Evolutionary conservation across 164 flowering plant genomes (phyloP), one percentile per base, ranked within the genome.

Genomic region (Vitis rotundifolia): DNA sequence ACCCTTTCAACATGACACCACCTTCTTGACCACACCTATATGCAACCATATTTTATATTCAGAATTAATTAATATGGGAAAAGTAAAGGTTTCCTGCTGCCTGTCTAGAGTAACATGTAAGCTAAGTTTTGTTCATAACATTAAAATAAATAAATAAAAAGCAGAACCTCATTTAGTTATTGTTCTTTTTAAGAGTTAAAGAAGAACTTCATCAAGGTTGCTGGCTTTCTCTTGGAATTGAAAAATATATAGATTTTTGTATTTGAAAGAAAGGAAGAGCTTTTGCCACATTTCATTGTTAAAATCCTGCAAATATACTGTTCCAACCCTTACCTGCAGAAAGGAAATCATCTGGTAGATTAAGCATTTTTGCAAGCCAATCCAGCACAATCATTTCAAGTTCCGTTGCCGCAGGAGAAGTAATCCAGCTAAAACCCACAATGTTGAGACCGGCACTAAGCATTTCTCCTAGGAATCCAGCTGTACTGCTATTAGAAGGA

Each of bases 361-460:
- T 85, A 63, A 94, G 91, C 81, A 92, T 61, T 79, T 92, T 90
- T 49, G 87, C 93, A 80, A 92, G 91, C 99, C 99, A 94, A 77
- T 94, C 99, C 61, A 94, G 69, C 52, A 94, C 97, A 80, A 91
- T 89, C 80, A 89, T 85, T 79, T 94, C 97, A 16, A 94, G 97
- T 74, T 94, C 99, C 13, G 97, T 94, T 4, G 97, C 99, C 50
- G 99, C 97, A 61, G 99, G 97, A 80, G 98, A 94, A 73, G 94
- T 89, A 22, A 91, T 75, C 97, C 97, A 94, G 71, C 96, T 94
- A 80, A 94, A 94, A 28, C 97, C 99, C 75, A 94, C 97, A 66
- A 94, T 89, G 75, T 89, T 91, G 29, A 94, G 66, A 28, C 87
- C 97, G 64, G 91, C 94, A 83, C 99, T 92, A 29, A 94, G 90